Evolutionary conservation across 2,329 filamentous ascomycete genomes (phyloP), one percentile per base, ranked within the genome.

Genomic region (Raffaelea albimanens): DNA sequence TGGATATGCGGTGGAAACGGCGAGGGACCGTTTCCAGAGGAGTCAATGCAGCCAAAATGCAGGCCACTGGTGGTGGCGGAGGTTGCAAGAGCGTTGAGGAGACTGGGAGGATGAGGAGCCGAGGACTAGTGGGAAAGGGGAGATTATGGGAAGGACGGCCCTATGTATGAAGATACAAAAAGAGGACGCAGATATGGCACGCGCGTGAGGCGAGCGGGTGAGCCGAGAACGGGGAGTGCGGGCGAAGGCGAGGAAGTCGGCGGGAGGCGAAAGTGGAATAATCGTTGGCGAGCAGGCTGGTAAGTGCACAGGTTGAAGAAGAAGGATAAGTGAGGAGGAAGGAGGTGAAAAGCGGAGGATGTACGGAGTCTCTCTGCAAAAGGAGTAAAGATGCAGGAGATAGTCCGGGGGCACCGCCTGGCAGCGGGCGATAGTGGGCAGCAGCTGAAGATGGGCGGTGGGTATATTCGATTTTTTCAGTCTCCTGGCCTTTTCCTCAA

Each of bases 1-100:
- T 19, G 5, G 18, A 40, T 7, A 64, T 10, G 20, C 11, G 16
- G 40, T 25, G 7, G 20, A 29, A 43, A 43, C 39, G 39, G 21
- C n/a, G 40, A 16, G 40, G 9, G 16, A 38, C 18, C 14, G 34
- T 16, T 29, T 29, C 25, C 13, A 13, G 25, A 29, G 7, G 25
- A 29, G 25, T 13, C 25, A 29, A 29, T 29, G 25, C 25, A 29
- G 25, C 7, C 25, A 13, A 29, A 16, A 16, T 38, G 14, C 8
- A 19, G 25, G 25, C 25, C n/a, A n/a, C n/a, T n/a, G 25, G 25
- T 29, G 25, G 25, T 29, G 25, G 25, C 13, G 13, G 25, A 7
- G 25, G 25, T 29, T 7, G 25, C 25, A 13, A 13, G 7, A 13
- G 13, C 13, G 25, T 29, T 13, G 25, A 29, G 14, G 5, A 38